phyloP scores from a whole-genome alignment of 257 asterid species.

The Agastache rugosa region DNA sequence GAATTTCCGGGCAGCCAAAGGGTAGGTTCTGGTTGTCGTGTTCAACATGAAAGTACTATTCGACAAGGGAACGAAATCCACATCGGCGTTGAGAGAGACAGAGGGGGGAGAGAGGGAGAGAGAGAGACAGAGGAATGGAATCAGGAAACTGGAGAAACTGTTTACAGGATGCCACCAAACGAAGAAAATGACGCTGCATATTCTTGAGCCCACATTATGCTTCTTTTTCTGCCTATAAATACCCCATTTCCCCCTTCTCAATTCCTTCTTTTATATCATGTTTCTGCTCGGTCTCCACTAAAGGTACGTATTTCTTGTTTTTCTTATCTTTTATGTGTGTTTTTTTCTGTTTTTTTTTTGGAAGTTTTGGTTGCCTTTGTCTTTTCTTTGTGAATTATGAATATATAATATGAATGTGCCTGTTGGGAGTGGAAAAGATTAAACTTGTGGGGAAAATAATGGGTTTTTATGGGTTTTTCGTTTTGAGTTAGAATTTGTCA shows the following conservation, averaged over 20 bases:
- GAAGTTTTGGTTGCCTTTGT: slow-evolving; percentile 2
- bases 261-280: slow-evolving; percentile 40
- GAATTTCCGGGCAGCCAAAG: background rate
- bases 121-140: slow-evolving; percentile 29
- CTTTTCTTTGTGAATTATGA: background rate
- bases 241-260: slow-evolving; percentile 22
- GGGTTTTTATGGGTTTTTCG: slow-evolving; percentile 22
- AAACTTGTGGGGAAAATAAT: slow-evolving; percentile 16
- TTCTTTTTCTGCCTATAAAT: slow-evolving; percentile 29
- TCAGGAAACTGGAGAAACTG: slow-evolving; percentile 39
- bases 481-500: slow-evolving; percentile 14
- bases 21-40: slow-evolving; percentile 14
- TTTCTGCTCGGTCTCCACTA: slow-evolving; percentile 37
- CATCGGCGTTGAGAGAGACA: slow-evolving; percentile 30
- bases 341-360: background rate
- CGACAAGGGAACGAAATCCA: slow-evolving; percentile 36
- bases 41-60: slow-evolving; percentile 11
- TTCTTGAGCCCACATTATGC: slow-evolving; percentile 40
- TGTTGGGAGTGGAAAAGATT: slow-evolving; percentile 11
- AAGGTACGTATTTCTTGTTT: slow-evolving; percentile 36
- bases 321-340: background rate
- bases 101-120: slow-evolving; percentile 4
- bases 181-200: slow-evolving; percentile 40
- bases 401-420: background rate
- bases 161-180: slow-evolving; percentile 42